Percentiles rank a stretch among this genome's conserved stretches.
These are phyloP conservation scores for Dissoconium aciculare DNA, from an alignment of 2,329 filamentous ascomycete species.

Conservation along the genomic window DNA sequence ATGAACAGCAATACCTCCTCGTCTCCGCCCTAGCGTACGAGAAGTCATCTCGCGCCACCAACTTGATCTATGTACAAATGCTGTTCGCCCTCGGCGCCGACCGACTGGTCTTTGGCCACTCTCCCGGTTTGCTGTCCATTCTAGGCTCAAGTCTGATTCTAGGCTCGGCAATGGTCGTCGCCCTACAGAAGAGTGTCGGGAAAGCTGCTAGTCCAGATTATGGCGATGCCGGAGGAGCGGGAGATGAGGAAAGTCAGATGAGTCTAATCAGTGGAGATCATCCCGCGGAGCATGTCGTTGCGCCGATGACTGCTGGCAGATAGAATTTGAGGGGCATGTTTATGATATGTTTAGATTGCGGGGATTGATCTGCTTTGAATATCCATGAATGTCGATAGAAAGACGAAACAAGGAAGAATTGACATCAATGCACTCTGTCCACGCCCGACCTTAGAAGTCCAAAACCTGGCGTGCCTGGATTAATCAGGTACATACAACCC, in stretches of 20 bases:
- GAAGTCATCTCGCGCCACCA: constrained; percentile 46
- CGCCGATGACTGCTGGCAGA: too few species aligned
- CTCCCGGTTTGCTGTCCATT: constrained; percentile 42
- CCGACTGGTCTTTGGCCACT: constrained; percentile 47
- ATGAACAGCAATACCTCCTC: constrained; percentile 57
- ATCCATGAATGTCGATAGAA: too few species aligned
- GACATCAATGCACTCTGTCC: too few species aligned
- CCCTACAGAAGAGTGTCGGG: constrained; percentile 35
- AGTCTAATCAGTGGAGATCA: constrained; percentile 18
- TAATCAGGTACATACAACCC: too few species aligned
- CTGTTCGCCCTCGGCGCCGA: constrained; percentile 52
- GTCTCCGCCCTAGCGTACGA: constrained; percentile 63
- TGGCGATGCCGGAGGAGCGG: constrained; percentile 2
- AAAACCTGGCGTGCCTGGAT: too few species aligned
- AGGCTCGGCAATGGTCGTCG: constrained; percentile 50
- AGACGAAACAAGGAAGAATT: too few species aligned
- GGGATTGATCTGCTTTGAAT: too few species aligned
- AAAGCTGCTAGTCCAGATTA: background rate
- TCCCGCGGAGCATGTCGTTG: too few species aligned
- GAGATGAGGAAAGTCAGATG: constrained; percentile 22
- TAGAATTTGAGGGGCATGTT: too few species aligned
- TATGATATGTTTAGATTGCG: too few species aligned
- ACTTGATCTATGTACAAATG: constrained; percentile 58
- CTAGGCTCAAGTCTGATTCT: constrained; percentile 49
- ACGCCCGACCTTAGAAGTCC: too few species aligned